phyloP scores from a whole-genome alignment of 106 monocot species.

The Acorus calamus region DNA sequence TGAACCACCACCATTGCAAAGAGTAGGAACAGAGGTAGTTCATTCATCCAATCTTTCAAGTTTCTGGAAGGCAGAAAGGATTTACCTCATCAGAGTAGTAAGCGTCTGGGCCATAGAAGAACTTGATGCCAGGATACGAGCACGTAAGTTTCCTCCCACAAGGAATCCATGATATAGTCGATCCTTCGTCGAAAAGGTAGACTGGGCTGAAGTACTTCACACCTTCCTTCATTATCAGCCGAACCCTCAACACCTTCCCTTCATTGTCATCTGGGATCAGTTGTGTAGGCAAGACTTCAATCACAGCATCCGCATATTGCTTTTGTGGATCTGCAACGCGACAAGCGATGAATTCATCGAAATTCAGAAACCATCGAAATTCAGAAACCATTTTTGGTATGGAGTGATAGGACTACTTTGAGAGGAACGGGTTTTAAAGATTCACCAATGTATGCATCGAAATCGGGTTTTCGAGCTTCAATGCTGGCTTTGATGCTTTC shows the following conservation, averaged over 20 bases:
- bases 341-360: neutral
- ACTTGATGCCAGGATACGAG: constrained; percentile 97
- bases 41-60: neutral
- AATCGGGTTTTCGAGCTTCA: constrained; percentile 85
- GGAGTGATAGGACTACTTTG: neutral
- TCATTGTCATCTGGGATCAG: constrained; percentile 90
- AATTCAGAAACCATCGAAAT: neutral
- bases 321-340: constrained; percentile 73
- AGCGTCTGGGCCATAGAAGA: constrained; percentile 67
- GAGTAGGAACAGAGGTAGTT: too few species aligned
- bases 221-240: constrained; percentile 84
- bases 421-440: neutral
- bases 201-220: constrained; percentile 75
- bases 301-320: constrained; percentile 84
- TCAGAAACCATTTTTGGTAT: neutral
- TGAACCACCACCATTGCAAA: too few species aligned
- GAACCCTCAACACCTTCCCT: constrained; percentile 80
- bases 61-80: neutral
- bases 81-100: constrained; percentile 72
- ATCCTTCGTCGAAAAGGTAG: constrained; percentile 95
- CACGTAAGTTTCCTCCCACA: constrained; percentile 91
- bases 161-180: constrained; percentile 87
- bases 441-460: constrained; percentile 91
- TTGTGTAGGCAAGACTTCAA: constrained; percentile 92
- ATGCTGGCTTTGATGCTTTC: constrained; percentile 99